Base-by-base conservation (phyloP, 2,329 filamentous ascomycete genomes). In the Phialocephala subalpina region DNA sequence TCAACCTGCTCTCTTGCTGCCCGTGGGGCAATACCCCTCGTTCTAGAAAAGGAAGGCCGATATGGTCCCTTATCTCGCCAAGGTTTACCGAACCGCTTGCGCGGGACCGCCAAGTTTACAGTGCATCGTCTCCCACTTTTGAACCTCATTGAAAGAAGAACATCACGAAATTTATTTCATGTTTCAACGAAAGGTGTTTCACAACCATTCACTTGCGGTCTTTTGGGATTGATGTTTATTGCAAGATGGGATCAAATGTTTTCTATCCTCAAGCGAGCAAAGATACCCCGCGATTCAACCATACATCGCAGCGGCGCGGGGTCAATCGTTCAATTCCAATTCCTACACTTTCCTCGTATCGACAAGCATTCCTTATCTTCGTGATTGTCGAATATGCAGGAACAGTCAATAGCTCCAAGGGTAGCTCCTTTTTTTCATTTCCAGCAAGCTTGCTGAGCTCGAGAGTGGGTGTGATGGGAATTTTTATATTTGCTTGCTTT, bases 351-450 rank as follows among this genome's bases (percentile, higher is more conserved):
- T 18, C 29, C 49, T 11, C 27, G 22, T 25, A 18, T 53, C 7
- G 27, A 53, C 49, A 53, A 53, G 49, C 25, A 53, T 29, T 27
- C 49, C 49, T 53, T 53, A 53, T 53, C 49, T 29, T 12, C 11
- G 18, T 33, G 49, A 16, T 16, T 14, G n/a, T 22, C 18, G 7
- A 53, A 53, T 29, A 53, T 53, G 49, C 49, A 53, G 49, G 49
- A 53, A 53, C 49, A 18, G n/a, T 53, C 49, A 53, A 53, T 53
- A 53, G 49, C n/a, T 53, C 49, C 22, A 5, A 53, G 49, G 49
- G 27, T 53, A 53, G 49, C 49, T 53, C 14, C 12, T 9, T 8
- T 33, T 29, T 25, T 33, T 22, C n/a, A n/a, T n/a, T n/a, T n/a
- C n/a, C n/a, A 27, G 1, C 49, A 16, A 2, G 49, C 29, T 53